Evolutionary conservation across 306 rosid species (phyloP).

Genomic region (Ammopiptanthus mongolicus): DNA sequence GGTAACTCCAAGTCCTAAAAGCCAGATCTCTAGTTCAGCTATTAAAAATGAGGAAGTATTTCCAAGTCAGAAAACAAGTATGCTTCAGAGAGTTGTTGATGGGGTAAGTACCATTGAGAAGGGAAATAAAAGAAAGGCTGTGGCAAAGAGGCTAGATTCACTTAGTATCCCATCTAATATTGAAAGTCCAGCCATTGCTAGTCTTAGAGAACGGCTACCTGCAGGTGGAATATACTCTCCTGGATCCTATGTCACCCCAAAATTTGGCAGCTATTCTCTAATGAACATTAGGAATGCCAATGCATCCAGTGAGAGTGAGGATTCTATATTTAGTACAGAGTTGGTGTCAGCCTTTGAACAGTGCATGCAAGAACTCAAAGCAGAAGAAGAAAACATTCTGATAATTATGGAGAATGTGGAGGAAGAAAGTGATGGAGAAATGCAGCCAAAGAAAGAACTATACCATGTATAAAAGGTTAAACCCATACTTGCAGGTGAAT

Average conservation of each 20-base stretch:
- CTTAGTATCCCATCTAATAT: constrained; percentile 32
- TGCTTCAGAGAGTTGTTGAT: background rate
- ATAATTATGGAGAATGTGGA: constrained; percentile 32
- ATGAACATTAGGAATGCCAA: constrained; percentile 15
- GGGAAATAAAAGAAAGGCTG: constrained; percentile 37
- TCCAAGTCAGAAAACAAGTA: constrained; percentile 10
- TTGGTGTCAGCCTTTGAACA: constrained; percentile 41
- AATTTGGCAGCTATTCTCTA: constrained; percentile 37
- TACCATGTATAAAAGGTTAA: background rate
- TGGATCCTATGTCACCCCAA: constrained; percentile 46
- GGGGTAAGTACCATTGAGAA: constrained; percentile 10
- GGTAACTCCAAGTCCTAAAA: background rate
- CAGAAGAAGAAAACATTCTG: constrained; percentile 43
- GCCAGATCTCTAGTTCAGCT: constrained; percentile 4
- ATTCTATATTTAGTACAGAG: constrained; percentile 41
- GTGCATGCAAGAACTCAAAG: constrained; percentile 41
- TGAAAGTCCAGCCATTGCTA: constrained; percentile 34
- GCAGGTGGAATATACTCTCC: constrained; percentile 33
- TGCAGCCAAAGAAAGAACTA: constrained; percentile 8
- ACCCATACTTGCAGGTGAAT: background rate
- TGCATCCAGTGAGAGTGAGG: constrained; percentile 21
- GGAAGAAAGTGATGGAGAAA: constrained; percentile 23
- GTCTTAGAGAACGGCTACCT: constrained; percentile 39
- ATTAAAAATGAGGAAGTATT: constrained; percentile 2
- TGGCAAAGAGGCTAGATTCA: constrained; percentile 40